phyloP scores from a whole-genome alignment of 2,329 filamentous ascomycete genomes.

The Nothopassalora personata region DNA sequence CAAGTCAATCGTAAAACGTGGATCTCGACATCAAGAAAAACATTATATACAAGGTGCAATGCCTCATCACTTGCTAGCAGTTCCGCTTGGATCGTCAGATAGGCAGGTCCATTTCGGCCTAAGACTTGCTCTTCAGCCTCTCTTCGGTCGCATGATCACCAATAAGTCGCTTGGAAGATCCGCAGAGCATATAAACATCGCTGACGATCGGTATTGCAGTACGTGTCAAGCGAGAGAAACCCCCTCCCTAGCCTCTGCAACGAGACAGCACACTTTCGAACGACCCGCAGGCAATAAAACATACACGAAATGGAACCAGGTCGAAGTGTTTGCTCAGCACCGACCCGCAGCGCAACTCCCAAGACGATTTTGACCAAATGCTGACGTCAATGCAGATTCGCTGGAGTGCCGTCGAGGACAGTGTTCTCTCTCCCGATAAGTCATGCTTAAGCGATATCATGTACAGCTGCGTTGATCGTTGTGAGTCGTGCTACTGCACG shows the following conservation, averaged over 20 bases:
- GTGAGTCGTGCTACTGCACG: constrained; percentile 8
- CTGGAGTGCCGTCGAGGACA: constrained; percentile 5
- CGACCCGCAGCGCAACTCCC: constrained; percentile 21
- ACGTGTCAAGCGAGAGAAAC: constrained; percentile 9
- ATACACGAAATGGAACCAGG: constrained; percentile 12
- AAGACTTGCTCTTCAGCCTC: constrained; percentile 3
- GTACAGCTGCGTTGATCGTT: constrained; percentile 20
- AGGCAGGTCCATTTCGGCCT: constrained; percentile 9
- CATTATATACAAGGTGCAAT: constrained; percentile 26
- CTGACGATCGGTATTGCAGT: constrained; percentile 2
- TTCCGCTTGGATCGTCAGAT: constrained; percentile 5
- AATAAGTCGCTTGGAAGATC: constrained; percentile 14
- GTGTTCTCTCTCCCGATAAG: constrained; percentile 6
- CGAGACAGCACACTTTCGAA: constrained; percentile 12
- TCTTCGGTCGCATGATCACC: constrained; percentile 2
- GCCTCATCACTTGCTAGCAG: constrained; percentile 1
- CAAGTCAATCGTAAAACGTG: constrained; percentile 3
- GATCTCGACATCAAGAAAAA: constrained; percentile 24
- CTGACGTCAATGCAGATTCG: constrained; percentile 19
- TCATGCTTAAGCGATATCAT: constrained; percentile 20
- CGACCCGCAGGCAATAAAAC: constrained; percentile 10
- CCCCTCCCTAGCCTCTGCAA: constrained; percentile 4
- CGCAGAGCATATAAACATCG: constrained; percentile 23
- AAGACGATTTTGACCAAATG: constrained; percentile 17
- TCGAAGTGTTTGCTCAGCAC: constrained; percentile 19